phyloP scores from a whole-genome alignment of 2,329 filamentous ascomycete genomes.

The Colletotrichum simmondsii region DNA sequence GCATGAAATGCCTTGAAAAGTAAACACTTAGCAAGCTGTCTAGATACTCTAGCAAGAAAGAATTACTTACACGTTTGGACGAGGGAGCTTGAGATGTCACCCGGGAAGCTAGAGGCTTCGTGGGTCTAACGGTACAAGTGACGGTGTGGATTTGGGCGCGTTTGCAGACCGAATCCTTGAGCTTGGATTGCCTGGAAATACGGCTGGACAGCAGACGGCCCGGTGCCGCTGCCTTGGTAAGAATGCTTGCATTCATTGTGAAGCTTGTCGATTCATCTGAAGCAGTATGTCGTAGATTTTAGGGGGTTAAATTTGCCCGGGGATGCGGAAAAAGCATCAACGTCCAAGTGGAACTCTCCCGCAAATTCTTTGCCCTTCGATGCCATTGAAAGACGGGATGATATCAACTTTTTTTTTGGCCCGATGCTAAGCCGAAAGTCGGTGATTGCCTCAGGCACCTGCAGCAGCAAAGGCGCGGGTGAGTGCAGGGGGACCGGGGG shows the following conservation, averaged over 20 bases:
- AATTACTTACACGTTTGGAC: conserved; percentile 36
- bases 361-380: conserved; percentile 42
- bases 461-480: not conserved
- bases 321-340: conserved; percentile 23
- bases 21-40: conserved; percentile 9
- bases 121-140: conserved; percentile 27
- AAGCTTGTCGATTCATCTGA: conserved; percentile 33
- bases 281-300: conserved; percentile 24
- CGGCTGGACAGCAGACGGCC: conserved; percentile 53
- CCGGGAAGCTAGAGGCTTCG: conserved; percentile 37
- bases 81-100: conserved; percentile 41
- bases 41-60: not conserved
- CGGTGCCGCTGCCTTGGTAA: conserved; percentile 59
- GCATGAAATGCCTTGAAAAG: conserved; percentile 67
- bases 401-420: conserved; percentile 34
- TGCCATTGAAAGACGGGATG: conserved; percentile 30
- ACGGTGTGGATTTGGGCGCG: conserved; percentile 38
- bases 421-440: conserved; percentile 33
- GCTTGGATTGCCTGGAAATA: conserved; percentile 50
- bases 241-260: conserved; percentile 60
- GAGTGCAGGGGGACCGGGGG: not conserved
- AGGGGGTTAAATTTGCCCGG: conserved; percentile 21
- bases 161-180: conserved; percentile 53
- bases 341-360: conserved; percentile 33
- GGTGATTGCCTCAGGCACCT: conserved; percentile 23